Base-by-base conservation (phyloP, 75 land plant species). In the Sequoiadendron giganteum region DNA sequence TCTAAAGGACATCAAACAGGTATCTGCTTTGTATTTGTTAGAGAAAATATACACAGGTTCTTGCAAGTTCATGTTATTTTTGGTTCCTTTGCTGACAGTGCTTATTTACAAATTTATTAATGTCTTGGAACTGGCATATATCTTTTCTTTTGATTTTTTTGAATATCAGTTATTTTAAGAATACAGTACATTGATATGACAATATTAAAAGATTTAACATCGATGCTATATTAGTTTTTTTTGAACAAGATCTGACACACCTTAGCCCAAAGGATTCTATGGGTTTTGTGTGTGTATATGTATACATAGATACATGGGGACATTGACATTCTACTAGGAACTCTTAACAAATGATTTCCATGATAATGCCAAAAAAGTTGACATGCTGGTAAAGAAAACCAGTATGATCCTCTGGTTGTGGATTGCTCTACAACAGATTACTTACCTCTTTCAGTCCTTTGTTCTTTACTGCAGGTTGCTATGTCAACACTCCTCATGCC, bases 1-100 rank as follows among this genome's bases (percentile, higher is more conserved):
- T 45, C 84, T 93, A 52, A 96, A 95, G 83, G 87, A 82, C 30
- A 95, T 96, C 52, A 95, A 93, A 85, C 94, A 94, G 95, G 97
- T 94, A 58, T 49, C 8, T 34, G 61, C 49, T 86, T 18, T 48
- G 30, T 65, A 3, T 21, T 30, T 38, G 18, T 3, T 21, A 32
- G 7, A 73, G 36, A 49, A 30, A 87, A 78, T 54, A 40, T 70
- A 6, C 32, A 11, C 19, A 30, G 8, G 19, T 77, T 79, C 42
- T 73, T 18, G 48, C 84, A 40, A 36, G 49, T 76, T 42, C 15
- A 10, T 40, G 45, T 79, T 77, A 16, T 47, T 87, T 87, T 76
- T 15, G 36, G 52, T 38, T 86, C 73, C 48, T 10, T 86, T 39
- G 55, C 11, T 85, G 86, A 7, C 15, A 82, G 28, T 4, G 13